phyloP scores from a whole-genome alignment of 2,329 filamentous ascomycete genomes.

The Pezicula neosporulosa region DNA sequence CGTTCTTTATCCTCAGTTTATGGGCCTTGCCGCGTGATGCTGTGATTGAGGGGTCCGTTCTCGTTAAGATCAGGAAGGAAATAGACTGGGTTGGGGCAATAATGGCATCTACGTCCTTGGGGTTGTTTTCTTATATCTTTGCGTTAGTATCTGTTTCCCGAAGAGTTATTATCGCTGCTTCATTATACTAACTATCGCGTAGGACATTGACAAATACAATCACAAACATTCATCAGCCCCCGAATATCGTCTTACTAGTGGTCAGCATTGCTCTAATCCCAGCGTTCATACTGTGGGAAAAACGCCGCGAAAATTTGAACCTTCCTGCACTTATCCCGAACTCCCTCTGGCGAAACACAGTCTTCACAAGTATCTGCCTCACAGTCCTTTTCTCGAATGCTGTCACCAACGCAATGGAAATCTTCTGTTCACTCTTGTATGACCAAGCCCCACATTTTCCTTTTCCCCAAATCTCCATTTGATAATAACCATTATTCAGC shows the following conservation, averaged over 20 bases:
- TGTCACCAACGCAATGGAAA: slow-evolving; percentile 43
- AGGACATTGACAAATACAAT: slow-evolving; percentile 34
- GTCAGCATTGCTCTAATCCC: slow-evolving; percentile 40
- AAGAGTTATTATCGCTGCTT: no score
- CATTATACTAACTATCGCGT: background rate
- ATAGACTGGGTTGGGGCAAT: slow-evolving; percentile 53
- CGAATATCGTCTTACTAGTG: slow-evolving; percentile 42
- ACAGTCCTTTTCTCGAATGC: slow-evolving; percentile 43
- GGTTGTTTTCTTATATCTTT: slow-evolving; percentile 49
- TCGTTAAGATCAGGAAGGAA: slow-evolving; percentile 30
- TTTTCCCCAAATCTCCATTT: background rate
- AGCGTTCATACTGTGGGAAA: slow-evolving; percentile 51
- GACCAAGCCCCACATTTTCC: slow-evolving; percentile 13
- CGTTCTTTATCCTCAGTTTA: slow-evolving; percentile 31
- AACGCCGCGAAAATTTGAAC: slow-evolving; percentile 39
- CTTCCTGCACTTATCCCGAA: slow-evolving; percentile 59
- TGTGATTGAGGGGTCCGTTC: slow-evolving; percentile 25
- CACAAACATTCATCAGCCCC: slow-evolving; percentile 36
- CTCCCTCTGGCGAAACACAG: slow-evolving; percentile 53
- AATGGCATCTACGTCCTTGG: slow-evolving; percentile 43
- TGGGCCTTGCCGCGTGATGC: slow-evolving; percentile 31
- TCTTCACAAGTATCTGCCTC: slow-evolving; percentile 53
- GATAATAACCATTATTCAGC: slow-evolving; percentile 23
- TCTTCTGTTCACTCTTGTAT: slow-evolving; percentile 46
- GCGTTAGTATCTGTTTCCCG: slow-evolving; percentile 43